Percentiles rank a stretch among this genome's conserved stretches.
These are phyloP conservation scores for Tritrichomonas foetus DNA, from an alignment of 208 protist genomes.

Conservation along the genomic window DNA sequence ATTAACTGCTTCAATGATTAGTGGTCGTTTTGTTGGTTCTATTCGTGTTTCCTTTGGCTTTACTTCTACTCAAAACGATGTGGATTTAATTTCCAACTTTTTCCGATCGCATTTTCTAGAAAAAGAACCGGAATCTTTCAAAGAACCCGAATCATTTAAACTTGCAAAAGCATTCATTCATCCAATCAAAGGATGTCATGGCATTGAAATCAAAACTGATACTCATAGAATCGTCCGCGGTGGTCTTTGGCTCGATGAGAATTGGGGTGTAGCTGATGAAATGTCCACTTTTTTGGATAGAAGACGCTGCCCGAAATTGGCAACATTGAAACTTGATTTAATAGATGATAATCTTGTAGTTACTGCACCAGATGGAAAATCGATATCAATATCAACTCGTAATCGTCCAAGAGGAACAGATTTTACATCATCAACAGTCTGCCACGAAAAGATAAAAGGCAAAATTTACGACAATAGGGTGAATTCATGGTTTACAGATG, in stretches of 20 bases:
- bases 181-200: background rate
- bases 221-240: background rate
- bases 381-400: background rate
- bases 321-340: background rate
- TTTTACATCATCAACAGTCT: constrained; percentile 27
- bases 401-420: background rate
- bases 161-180: background rate
- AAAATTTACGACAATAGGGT: background rate
- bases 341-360: background rate
- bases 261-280: background rate
- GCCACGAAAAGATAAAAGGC: constrained; percentile 10
- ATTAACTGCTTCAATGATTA: constrained; percentile 18
- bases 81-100: background rate
- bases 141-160: background rate
- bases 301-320: background rate
- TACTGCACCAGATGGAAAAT: background rate
- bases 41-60: background rate
- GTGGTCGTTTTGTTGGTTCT: background rate
- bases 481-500: constrained; percentile 1
- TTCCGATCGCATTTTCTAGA: background rate
- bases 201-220: background rate
- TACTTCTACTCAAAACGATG: background rate
- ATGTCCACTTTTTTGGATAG: background rate
- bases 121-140: background rate
- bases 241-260: background rate